These are phyloP conservation scores for Ganoderma lingzhi DNA, from an alignment of 1,284 basidiomycete species.

Conservation along the genomic window DNA sequence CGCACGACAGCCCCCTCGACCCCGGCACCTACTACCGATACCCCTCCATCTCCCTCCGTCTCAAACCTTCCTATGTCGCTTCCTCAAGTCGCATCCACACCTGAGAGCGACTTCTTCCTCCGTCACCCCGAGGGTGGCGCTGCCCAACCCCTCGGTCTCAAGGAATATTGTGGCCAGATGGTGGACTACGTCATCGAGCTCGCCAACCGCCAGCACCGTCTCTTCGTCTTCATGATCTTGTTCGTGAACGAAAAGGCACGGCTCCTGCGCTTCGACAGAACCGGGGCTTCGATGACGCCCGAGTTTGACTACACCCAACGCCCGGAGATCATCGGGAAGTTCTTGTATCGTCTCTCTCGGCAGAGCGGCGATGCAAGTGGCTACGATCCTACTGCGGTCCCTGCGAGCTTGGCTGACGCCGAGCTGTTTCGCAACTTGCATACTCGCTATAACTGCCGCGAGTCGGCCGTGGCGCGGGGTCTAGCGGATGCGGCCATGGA, in stretches of 20 bases:
- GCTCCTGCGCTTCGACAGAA: conserved; percentile 6
- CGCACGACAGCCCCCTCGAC: too few species aligned
- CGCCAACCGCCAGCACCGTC: background rate
- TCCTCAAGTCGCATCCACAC: too few species aligned
- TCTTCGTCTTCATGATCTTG: background rate
- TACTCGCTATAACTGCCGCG: background rate
- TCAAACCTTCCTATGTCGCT: too few species aligned
- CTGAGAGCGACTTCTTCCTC: too few species aligned
- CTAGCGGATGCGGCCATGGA: background rate
- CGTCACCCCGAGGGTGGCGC: background rate
- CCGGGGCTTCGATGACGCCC: background rate
- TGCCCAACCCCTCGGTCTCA: background rate
- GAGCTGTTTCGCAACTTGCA: background rate
- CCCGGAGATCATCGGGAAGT: conserved; percentile 19
- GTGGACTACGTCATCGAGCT: background rate
- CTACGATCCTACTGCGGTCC: background rate
- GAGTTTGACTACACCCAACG: conserved; percentile 25
- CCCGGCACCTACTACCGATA: too few species aligned
- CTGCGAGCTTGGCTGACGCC: background rate
- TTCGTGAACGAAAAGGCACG: background rate
- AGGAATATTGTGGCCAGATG: background rate
- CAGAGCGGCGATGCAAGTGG: background rate
- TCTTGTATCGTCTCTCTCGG: conserved; percentile 24
- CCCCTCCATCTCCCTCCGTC: too few species aligned
- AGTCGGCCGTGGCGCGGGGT: background rate